A percentile compares a stretch with the other conserved stretches of the same genome.
phyloP scores from a whole-genome alignment of 768 basidiomycete species.

The Rubroboletus pulcherrimus region DNA sequence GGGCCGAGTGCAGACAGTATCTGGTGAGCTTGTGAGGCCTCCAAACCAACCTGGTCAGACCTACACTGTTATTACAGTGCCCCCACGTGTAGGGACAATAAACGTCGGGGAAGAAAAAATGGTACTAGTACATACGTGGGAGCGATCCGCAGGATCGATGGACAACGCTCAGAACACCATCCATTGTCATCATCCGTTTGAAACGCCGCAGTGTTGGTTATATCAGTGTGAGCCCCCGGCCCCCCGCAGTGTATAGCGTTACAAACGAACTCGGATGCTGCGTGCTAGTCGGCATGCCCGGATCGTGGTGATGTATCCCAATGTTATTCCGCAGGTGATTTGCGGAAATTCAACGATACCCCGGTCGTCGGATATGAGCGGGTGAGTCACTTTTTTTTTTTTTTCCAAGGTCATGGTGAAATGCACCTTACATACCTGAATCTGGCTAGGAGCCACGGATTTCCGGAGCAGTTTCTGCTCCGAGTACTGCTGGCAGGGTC shows the following conservation, averaged over 20 bases:
- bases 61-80: background rate
- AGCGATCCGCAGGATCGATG: background rate
- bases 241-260: background rate
- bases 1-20: background rate
- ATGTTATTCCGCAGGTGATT: background rate
- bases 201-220: background rate
- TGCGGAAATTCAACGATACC: background rate
- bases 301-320: background rate
- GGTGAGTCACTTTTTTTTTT: too few relatives aligned
- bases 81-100: background rate
- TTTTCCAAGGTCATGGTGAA: background rate
- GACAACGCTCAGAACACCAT: background rate
- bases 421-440: background rate
- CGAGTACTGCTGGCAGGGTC: too few relatives aligned
- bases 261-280: too few relatives aligned
- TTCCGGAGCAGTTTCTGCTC: background rate
- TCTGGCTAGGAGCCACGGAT: background rate
- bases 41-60: background rate
- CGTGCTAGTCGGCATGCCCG: background rate
- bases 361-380: background rate
- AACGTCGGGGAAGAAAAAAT: background rate
- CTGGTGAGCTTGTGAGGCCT: background rate
- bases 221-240: background rate
- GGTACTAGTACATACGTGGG: background rate
- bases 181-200: background rate